Evolutionary conservation across 345 rosid genomes (phyloP).

Genomic region (Corchorus capsularis): DNA sequence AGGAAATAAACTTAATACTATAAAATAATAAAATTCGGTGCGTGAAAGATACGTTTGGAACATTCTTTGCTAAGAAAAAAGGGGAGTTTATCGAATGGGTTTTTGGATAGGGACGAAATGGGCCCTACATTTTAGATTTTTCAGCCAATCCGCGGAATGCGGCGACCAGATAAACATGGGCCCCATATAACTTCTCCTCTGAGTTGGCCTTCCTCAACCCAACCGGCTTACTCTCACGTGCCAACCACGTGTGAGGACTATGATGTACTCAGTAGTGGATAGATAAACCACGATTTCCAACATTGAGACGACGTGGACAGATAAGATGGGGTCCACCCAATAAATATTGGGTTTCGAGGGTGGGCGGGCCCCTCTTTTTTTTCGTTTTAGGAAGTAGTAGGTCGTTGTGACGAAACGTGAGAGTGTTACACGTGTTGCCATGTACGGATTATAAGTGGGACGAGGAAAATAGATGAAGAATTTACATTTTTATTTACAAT

Average conservation of each 20-base stretch:
- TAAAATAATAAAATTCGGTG: background rate
- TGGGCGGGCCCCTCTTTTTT: background rate
- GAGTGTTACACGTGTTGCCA: constrained; percentile 21
- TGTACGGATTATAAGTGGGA: background rate
- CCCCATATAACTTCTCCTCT: constrained; percentile 9
- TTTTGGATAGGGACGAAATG: constrained; percentile 5
- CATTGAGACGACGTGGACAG: background rate
- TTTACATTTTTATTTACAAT: background rate
- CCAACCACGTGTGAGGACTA: constrained; percentile 21
- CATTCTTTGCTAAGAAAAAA: constrained; percentile 7
- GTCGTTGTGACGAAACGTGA: background rate
- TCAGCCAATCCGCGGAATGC: constrained; percentile 27
- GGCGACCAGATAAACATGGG: constrained; percentile 29
- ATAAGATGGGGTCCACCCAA: constrained; percentile 12
- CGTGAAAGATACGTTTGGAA: constrained; percentile 24
- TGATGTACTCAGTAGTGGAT: background rate
- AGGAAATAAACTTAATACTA: background rate
- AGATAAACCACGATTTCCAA: background rate
- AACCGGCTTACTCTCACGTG: constrained; percentile 19
- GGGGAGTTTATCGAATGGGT: background rate
- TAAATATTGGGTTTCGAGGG: background rate
- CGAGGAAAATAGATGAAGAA: background rate
- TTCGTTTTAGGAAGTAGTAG: background rate
- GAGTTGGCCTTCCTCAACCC: too few relatives aligned
- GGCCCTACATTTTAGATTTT: constrained; percentile 2